A percentile compares a stretch with the other conserved stretches of the same genome.
Conservation (phyloP, 768 basidiomycete species). For the Amanita fuliginea region DNA sequence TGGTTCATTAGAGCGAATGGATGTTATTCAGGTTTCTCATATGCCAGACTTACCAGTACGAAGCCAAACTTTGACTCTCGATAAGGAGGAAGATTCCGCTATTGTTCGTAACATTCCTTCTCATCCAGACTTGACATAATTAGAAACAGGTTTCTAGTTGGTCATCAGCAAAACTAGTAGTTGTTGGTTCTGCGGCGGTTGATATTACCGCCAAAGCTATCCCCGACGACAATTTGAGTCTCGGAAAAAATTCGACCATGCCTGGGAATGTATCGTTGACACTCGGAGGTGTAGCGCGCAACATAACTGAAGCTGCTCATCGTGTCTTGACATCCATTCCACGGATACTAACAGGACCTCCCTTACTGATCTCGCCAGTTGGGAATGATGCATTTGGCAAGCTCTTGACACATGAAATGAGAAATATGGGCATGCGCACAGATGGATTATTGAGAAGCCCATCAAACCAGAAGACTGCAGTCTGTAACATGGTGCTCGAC, state of each 20-base stretch:
- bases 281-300: conserved; percentile 89
- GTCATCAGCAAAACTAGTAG: conserved; percentile 40
- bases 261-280: conserved; percentile 68
- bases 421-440: conserved; percentile 59
- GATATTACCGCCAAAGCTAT: conserved; percentile 64
- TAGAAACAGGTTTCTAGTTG: conserved; percentile 7
- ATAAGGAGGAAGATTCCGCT: not conserved
- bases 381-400: conserved; percentile 72
- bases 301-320: conserved; percentile 86
- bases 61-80: not conserved
- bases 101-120: not conserved
- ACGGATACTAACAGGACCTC: not conserved
- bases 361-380: conserved; percentile 61
- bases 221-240: conserved; percentile 21
- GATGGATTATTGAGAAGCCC: conserved; percentile 52
- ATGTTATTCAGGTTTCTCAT: not conserved
- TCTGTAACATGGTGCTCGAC: conserved; percentile 83
- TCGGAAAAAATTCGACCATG: conserved; percentile 51
- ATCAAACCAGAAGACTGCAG: conserved; percentile 44
- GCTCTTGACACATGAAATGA: conserved; percentile 47
- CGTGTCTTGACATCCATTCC: conserved; percentile 40
- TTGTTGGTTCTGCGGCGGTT: conserved; percentile 82
- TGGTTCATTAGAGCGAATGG: not conserved
- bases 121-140: not conserved
- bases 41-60: not conserved